Evolutionary conservation across 2,329 filamentous ascomycete genomes (phyloP).

Genomic region (Teratosphaeria epicoccoides): DNA sequence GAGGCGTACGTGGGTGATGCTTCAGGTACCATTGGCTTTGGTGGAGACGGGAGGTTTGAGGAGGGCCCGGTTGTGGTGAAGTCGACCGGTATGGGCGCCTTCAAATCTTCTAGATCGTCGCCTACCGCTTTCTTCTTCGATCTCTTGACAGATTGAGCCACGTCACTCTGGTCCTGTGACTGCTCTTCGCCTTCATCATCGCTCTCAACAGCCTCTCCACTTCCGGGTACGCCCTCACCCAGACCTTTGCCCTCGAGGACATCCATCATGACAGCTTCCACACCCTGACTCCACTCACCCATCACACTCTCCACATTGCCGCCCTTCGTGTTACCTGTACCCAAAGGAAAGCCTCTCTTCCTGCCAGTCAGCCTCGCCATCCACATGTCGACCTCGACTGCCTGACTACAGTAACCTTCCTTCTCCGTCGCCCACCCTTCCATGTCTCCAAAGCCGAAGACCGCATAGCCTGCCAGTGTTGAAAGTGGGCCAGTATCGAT

Average conservation of each 20-base stretch:
- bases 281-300: constrained; percentile 65
- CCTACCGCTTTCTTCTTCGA: constrained; percentile 30
- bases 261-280: constrained; percentile 59
- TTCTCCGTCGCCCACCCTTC: constrained; percentile 87
- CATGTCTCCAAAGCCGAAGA: constrained; percentile 86
- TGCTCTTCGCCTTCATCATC: constrained; percentile 57
- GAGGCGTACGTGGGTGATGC: constrained; percentile 79
- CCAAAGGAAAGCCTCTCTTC: constrained; percentile 79
- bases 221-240: constrained; percentile 62
- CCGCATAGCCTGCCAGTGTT: constrained; percentile 69
- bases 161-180: constrained; percentile 13
- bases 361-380: constrained; percentile 86
- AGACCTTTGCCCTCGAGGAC: constrained; percentile 43
- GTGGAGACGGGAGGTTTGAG: constrained; percentile 33
- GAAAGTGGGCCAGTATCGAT: constrained; percentile 82
- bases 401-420: constrained; percentile 88
- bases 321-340: constrained; percentile 70
- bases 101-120: constrained; percentile 75
- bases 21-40: constrained; percentile 91
- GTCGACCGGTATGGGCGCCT: constrained; percentile 61
- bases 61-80: constrained; percentile 60
- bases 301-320: constrained; percentile 54
- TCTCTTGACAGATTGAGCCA: constrained; percentile 33
- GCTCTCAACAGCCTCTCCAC: constrained; percentile 74
- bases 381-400: constrained; percentile 84